Base-by-base conservation (phyloP, 176 grass and related monocot genomes). In the Lolium perenne region DNA sequence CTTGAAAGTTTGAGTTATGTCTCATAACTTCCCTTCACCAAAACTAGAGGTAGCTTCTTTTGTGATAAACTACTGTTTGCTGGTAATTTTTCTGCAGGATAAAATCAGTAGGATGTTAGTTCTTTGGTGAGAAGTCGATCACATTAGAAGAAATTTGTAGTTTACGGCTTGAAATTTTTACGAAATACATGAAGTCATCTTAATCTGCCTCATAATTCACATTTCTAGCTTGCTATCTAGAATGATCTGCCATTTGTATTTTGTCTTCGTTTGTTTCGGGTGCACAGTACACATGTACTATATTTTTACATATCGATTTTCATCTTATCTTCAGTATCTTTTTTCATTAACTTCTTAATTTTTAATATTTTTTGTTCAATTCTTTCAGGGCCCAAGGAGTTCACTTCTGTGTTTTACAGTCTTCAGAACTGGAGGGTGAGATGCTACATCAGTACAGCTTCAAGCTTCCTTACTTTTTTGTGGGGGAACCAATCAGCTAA, bases 371-470 rank as follows among this genome's bases (percentile, higher is more conserved):
- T 80, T 45, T 38, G 26, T 60, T 74, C 51, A 12, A 78, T 58
- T 29, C 61, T 82, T 91, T 53, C 76, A 95, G 93, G 96, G 5
- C 96, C 93, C 76, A 95, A 98, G 90, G 96, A 95, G 76, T 98
- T 98, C 65, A 91, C 71, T 54, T 84, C 88, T 62, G 91, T 98
- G 73, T 98, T 98, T 77, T 94, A 92, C 86, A 95, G 96, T 87
- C 96, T 98, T 89, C 96, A 98, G 85, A 95, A 83, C 68, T 98
- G 96, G 96, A 95, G 96, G 85, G 96, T 98, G 82, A 77, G 89
- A 77, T 64, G 63, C 62, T 61, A 48, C 57, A 70, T 14, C 38
- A 59, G 45, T 69, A 48, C 64, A 75, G 10, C 38, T 76, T 80
- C 35, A 47, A 23, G 8, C 81, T 60, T 47, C 15, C 38, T 77